These are phyloP conservation scores for Aureobasidium zeae DNA, from an alignment of 2,329 filamentous ascomycete species.

Conservation along the genomic window DNA sequence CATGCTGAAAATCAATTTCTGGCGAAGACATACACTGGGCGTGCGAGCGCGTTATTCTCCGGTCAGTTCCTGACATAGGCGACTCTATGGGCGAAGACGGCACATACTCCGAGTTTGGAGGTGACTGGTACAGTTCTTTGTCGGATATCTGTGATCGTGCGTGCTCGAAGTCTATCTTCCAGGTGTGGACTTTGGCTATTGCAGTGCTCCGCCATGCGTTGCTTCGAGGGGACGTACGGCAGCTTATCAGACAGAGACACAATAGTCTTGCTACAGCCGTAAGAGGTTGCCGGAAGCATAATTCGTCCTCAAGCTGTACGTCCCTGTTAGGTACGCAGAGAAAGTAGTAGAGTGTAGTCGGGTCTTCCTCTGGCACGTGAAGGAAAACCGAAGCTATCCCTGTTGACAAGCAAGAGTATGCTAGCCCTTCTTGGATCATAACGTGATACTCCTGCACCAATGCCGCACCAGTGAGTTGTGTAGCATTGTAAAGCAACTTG, in stretches of 20 bases:
- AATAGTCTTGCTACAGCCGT: background rate
- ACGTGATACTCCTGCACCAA: constrained; percentile 25
- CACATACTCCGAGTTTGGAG: constrained; percentile 6
- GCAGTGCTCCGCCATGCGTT: constrained; percentile 13
- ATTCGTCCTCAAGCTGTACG: constrained; percentile 14
- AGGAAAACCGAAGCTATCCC: constrained; percentile 21
- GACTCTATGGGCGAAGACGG: constrained; percentile 7
- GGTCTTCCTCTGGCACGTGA: constrained; percentile 21
- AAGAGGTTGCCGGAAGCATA: constrained; percentile 11
- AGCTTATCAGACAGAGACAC: constrained; percentile 6
- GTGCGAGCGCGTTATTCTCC: background rate
- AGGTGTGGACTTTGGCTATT: constrained; percentile 2
- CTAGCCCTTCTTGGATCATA: constrained; percentile 26
- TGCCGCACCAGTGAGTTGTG: constrained; percentile 19
- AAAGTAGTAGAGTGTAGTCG: constrained; percentile 25
- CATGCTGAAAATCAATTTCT: background rate
- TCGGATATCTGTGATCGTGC: constrained; percentile 11
- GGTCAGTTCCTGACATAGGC: background rate
- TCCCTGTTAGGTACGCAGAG: constrained; percentile 23
- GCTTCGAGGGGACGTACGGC: constrained; percentile 11
- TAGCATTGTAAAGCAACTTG: constrained; percentile 22
- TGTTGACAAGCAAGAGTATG: constrained; percentile 24
- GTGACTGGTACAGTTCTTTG: constrained; percentile 3
- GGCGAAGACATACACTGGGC: background rate
- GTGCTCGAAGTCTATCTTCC: constrained; percentile 13